A percentile compares a stretch with the other conserved stretches of the same genome.
Evolutionary conservation across 1,139 yeast species (phyloP).

Genomic region (Suhomyces maxii): DNA sequence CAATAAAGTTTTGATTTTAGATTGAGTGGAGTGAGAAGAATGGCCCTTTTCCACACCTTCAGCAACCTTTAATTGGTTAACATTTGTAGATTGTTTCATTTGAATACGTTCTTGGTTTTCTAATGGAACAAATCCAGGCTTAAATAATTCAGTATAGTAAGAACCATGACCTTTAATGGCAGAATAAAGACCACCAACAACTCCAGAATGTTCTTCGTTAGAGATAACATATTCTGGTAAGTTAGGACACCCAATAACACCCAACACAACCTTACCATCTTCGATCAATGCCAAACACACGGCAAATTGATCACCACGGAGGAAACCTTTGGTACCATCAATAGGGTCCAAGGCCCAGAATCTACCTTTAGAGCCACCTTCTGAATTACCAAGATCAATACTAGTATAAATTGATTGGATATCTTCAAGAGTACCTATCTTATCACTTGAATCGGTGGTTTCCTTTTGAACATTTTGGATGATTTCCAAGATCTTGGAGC

Average conservation of each 20-base stretch:
- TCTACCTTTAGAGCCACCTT: slow-evolving; percentile 77
- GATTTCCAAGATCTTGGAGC: slow-evolving; percentile 49
- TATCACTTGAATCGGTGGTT: slow-evolving; percentile 23
- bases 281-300: slow-evolving; percentile 89
- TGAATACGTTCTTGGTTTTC: slow-evolving; percentile 35
- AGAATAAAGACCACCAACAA: slow-evolving; percentile 68
- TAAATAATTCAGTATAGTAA: slow-evolving; percentile 51
- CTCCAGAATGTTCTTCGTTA: slow-evolving; percentile 38
- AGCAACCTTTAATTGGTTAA: slow-evolving; percentile 64
- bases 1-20: slow-evolving; percentile 62
- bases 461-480: slow-evolving; percentile 46
- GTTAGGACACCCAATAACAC: slow-evolving; percentile 97
- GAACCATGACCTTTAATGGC: slow-evolving; percentile 79
- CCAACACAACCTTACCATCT: slow-evolving; percentile 80
- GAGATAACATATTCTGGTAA: slow-evolving; percentile 54
- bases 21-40: slow-evolving; percentile 89
- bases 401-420: slow-evolving; percentile 56
- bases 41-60: slow-evolving; percentile 98
- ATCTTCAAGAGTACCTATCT: slow-evolving; percentile 44
- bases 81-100: slow-evolving; percentile 44
- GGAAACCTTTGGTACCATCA: slow-evolving; percentile 96
- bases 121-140: slow-evolving; percentile 35
- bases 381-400: slow-evolving; percentile 76
- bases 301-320: slow-evolving; percentile 95
- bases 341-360: slow-evolving; percentile 98